These are phyloP conservation scores for Scleromitrula shiraiana DNA, from an alignment of 2,329 filamentous ascomycete genomes.

Conservation along the genomic window DNA sequence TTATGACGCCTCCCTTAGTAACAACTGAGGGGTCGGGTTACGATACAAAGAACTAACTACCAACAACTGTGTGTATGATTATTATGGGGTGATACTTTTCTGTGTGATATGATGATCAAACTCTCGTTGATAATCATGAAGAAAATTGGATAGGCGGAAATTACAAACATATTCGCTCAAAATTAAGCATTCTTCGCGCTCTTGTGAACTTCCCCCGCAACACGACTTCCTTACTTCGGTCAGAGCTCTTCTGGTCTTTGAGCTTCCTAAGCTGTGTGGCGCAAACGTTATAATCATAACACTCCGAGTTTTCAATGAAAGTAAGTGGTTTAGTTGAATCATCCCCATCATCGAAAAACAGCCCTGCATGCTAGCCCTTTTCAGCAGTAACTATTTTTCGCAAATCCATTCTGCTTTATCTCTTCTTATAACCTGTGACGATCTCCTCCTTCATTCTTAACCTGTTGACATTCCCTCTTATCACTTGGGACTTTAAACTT, in stretches of 20 bases:
- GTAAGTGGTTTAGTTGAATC: slow-evolving; percentile 14
- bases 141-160: slow-evolving; percentile 3
- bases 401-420: background rate
- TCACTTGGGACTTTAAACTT: slow-evolving; percentile 13
- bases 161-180: slow-evolving; percentile 20
- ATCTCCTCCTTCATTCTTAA: slow-evolving; percentile 29
- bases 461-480: slow-evolving; percentile 25
- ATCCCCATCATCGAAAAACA: slow-evolving; percentile 16
- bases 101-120: background rate
- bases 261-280: slow-evolving; percentile 10
- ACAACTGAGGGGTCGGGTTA: background rate
- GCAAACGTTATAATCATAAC: slow-evolving; percentile 14
- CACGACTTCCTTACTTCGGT: slow-evolving; percentile 21
- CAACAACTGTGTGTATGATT: background rate
- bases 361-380: slow-evolving; percentile 20
- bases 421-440: slow-evolving; percentile 23
- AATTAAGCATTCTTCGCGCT: slow-evolving; percentile 27
- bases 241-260: slow-evolving; percentile 5
- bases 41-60: background rate
- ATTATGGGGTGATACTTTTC: too few relatives aligned
- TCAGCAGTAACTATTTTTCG: background rate
- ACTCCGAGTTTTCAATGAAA: slow-evolving; percentile 11
- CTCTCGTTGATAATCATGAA: background rate
- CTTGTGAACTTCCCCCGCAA: slow-evolving; percentile 14
- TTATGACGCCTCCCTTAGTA: background rate